Evolutionary conservation across 345 rosid species (phyloP).

Genomic region (Cardamine resedifolia): DNA sequence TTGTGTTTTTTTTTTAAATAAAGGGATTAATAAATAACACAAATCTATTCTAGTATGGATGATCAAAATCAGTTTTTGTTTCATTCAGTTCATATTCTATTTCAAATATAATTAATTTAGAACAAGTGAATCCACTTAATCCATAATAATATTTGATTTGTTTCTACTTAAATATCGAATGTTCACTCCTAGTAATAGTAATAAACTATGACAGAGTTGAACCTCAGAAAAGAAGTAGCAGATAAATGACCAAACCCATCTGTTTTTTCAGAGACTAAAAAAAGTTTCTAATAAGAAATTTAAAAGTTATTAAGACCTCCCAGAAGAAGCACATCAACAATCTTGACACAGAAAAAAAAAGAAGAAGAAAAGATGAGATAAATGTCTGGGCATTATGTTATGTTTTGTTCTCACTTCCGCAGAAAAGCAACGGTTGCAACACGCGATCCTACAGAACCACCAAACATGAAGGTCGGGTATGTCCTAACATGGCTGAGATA

Average conservation of each 20-base stretch:
- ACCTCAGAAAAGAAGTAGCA: background rate
- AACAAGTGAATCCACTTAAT: no score
- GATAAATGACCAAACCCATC: constrained; percentile 12
- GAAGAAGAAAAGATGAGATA: background rate
- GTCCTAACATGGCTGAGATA: constrained; percentile 79
- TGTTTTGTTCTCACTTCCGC: constrained; percentile 46
- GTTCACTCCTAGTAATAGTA: no score
- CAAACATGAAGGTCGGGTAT: constrained; percentile 86
- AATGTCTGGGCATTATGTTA: background rate
- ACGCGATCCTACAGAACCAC: constrained; percentile 84
- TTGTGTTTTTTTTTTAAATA: no score
- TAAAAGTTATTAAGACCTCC: constrained; percentile 14
- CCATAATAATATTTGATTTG: no score
- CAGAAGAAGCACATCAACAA: constrained; percentile 21
- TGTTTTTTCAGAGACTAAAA: background rate
- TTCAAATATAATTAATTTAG: no score
- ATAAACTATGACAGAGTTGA: no score
- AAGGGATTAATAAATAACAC: no score
- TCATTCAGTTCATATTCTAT: no score
- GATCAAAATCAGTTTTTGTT: no score
- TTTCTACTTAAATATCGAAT: no score
- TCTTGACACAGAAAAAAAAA: background rate
- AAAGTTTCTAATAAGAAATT: background rate
- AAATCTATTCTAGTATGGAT: no score
- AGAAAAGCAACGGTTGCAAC: constrained; percentile 93